Base-by-base conservation (phyloP, 805 yeast genomes). In the Cyberlindnera euphorbiae region DNA sequence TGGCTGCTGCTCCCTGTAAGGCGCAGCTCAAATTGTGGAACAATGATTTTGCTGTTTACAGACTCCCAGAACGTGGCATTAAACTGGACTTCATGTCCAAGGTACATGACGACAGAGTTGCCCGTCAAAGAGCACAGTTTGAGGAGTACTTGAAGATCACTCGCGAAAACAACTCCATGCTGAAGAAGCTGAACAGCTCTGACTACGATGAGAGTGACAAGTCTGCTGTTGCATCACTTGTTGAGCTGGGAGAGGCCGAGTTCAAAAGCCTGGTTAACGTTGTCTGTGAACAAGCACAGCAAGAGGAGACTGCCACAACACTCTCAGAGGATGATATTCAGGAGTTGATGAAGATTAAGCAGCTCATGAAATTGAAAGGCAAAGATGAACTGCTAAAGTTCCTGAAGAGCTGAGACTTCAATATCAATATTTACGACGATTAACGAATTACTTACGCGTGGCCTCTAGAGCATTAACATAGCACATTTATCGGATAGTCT, bases 341-440 rank as follows among this genome's bases (percentile, higher is more conserved):
- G 4, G 79, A 79, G 33, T 63, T 84, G 18, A 42, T 64, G 25
- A 63, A 74, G 17, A 71, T 88, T 29, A 79, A 76, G 50, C 63
- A 66, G 47, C 60, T 89, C 34, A 69, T 89, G 57, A 70, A 75
- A 44, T 42, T 73, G 28, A 88, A 83, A 56, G 95, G 95, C 1
- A 71, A 73, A 46, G 85, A 77, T 5, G 71, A 73, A 32, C 57
- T 88, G 29, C 34, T 85, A 45, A 58, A 72, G 29, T 82, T 86
- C 54, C 65, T 87, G 38, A 62, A 62, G 38, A 15, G 22, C 6
- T 34, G 42, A 35, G 4, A 24, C 12, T 13, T 4, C 23, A 16
- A 25, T 24, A 32, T 30, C 30, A n/a, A 29, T 7, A 10, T 8
- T 11, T 11, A 8, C 23, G n/a, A n/a, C n/a, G n/a, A n/a, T n/a